Percentiles rank a stretch among this genome's conserved stretches.
Evolutionary conservation across 352 stramenopile genomes (phyloP).

Genomic region (Pythium dissotocum): DNA sequence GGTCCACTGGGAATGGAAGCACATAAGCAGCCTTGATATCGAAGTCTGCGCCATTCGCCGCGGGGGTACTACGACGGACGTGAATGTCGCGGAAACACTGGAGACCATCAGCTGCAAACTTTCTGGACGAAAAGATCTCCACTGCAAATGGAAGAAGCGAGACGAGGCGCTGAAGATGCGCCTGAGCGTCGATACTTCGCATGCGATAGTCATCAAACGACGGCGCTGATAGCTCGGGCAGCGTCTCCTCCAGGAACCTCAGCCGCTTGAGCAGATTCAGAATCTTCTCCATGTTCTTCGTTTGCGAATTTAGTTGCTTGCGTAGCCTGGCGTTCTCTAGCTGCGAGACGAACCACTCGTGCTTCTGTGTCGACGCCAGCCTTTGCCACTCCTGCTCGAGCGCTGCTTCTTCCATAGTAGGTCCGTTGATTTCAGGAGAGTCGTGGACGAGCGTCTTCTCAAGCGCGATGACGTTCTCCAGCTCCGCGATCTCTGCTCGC

Average conservation of each 20-base stretch:
- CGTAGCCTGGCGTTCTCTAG: constrained; percentile 21
- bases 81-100: neutral
- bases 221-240: neutral
- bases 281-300: constrained; percentile 11
- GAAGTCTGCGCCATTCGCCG: neutral
- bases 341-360: constrained; percentile 9
- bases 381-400: constrained; percentile 12
- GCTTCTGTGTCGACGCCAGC: constrained; percentile 8
- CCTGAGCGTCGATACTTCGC: constrained; percentile 3
- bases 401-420: constrained; percentile 1
- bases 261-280: constrained; percentile 13
- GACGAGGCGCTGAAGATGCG: neutral
- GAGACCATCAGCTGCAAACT: neutral
- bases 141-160: neutral
- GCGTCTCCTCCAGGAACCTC: neutral
- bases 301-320: constrained; percentile 8
- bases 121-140: neutral
- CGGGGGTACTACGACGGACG: neutral
- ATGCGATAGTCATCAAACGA: constrained; percentile 20
- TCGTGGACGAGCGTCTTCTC: constrained; percentile 1
- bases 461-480: constrained; percentile 13
- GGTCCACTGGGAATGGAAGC: neutral
- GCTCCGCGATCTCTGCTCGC: constrained; percentile 6
- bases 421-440: neutral
- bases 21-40: neutral